phyloP scores from a whole-genome alignment of 306 rosid genomes.

The Quercus engelmannii region DNA sequence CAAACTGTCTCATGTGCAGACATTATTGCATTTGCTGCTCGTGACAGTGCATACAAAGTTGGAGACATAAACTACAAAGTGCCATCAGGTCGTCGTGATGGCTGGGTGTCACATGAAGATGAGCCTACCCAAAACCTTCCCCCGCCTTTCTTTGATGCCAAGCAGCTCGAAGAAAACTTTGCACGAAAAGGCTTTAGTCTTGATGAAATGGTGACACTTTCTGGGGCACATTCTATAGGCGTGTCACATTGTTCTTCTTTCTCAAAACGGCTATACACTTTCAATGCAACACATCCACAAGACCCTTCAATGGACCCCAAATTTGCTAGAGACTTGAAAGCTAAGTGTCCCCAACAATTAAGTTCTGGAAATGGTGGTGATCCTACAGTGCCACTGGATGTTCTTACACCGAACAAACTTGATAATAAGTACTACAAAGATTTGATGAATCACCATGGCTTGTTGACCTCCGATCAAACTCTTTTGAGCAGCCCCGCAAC shows the following conservation, averaged over 20 bases:
- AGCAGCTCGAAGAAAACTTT: neutral
- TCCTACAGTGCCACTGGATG: neutral
- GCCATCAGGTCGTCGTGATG: neutral
- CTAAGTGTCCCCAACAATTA: neutral
- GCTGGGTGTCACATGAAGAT: neutral
- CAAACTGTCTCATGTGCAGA: constrained; percentile 38
- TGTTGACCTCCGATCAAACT: constrained; percentile 12
- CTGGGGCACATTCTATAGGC: constrained; percentile 12
- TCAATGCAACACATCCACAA: constrained; percentile 5
- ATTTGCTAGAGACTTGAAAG: neutral
- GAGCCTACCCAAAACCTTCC: neutral
- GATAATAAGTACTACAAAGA: constrained; percentile 5
- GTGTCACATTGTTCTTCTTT: constrained; percentile 9
- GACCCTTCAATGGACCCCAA: constrained; percentile 14
- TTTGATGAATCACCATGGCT: neutral
- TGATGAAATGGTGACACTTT: constrained; percentile 11
- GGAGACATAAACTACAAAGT: neutral
- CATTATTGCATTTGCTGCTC: constrained; percentile 39
- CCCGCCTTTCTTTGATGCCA: neutral
- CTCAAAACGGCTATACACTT: neutral
- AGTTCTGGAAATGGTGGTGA: neutral
- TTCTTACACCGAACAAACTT: neutral
- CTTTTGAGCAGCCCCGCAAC: neutral
- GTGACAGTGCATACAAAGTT: constrained; percentile 14
- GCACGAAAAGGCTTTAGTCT: constrained; percentile 3